These are phyloP conservation scores for Coemansia sp. DNA, from an alignment of 192 early-diverging fungal genomes.

Conservation along the genomic window DNA sequence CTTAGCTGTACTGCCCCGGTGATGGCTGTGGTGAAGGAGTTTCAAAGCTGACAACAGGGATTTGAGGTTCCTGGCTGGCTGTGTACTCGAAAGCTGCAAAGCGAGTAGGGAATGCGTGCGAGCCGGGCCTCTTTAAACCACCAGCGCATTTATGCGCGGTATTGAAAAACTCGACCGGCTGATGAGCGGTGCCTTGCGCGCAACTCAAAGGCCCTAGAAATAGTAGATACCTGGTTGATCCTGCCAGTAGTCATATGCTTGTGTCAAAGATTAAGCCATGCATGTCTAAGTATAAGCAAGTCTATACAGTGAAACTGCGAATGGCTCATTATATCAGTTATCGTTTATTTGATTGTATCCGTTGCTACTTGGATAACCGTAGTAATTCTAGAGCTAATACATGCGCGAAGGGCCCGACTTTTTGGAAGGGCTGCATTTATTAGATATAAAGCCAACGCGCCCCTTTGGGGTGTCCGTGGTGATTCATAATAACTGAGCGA, in stretches of 20 bases:
- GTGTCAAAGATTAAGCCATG: conserved; percentile 79
- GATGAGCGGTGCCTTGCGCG: background rate
- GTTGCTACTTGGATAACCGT: conserved; percentile 78
- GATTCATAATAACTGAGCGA: conserved; percentile 77
- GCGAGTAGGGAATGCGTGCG: background rate
- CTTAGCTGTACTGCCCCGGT: background rate
- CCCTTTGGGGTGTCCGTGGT: conserved; percentile 44
- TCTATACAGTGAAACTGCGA: conserved; percentile 73
- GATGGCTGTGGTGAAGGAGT: background rate
- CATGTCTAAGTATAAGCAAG: conserved; percentile 70
- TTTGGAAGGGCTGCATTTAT: conserved; percentile 72
- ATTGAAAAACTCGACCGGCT: background rate
- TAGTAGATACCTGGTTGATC: conserved; percentile 68
- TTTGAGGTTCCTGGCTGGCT: background rate
- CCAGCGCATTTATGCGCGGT: background rate
- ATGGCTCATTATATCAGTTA: conserved; percentile 87
- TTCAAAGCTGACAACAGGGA: conserved; percentile 9
- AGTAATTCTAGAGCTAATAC: conserved; percentile 80
- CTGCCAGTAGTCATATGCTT: conserved; percentile 78
- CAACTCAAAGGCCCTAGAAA: background rate
- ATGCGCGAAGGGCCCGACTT: conserved; percentile 65
- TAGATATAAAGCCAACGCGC: conserved; percentile 64
- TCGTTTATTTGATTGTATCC: conserved; percentile 77
- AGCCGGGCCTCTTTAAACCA: background rate
- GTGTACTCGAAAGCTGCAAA: background rate